These are phyloP conservation scores for Boletus tylopilopsis DNA, from an alignment of 768 basidiomycete species.

Conservation along the genomic window DNA sequence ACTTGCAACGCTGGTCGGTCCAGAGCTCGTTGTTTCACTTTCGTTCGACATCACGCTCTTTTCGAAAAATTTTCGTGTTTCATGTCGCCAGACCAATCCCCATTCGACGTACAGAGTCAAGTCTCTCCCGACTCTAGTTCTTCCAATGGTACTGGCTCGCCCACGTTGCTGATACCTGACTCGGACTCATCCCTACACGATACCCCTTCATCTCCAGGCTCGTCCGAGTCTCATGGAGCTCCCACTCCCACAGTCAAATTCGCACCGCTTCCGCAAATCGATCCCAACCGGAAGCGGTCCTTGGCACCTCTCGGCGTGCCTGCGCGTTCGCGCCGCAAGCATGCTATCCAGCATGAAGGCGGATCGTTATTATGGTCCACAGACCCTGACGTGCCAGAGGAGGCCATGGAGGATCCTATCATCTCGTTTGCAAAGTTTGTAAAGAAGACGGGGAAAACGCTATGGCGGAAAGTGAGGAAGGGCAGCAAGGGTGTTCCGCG, in stretches of 20 bases:
- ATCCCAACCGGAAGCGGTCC: slow-evolving; percentile 46
- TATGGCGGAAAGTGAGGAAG: slow-evolving; percentile 50
- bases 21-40: slow-evolving; percentile 2
- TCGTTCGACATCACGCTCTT: slow-evolving; percentile 25
- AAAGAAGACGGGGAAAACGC: slow-evolving; percentile 36
- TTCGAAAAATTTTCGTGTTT: not conserved
- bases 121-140: slow-evolving; percentile 16
- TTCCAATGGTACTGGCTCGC: slow-evolving; percentile 14
- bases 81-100: slow-evolving; percentile 12
- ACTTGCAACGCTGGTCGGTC: slow-evolving; percentile 16
- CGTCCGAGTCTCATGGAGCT: slow-evolving; percentile 11
- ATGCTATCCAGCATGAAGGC: slow-evolving; percentile 15
- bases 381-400: slow-evolving; percentile 24
- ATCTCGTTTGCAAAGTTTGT: slow-evolving; percentile 47
- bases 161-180: slow-evolving; percentile 8
- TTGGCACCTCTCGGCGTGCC: slow-evolving; percentile 53
- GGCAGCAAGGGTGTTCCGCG: slow-evolving; percentile 20
- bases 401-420: slow-evolving; percentile 45
- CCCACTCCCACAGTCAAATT: slow-evolving; percentile 45
- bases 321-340: slow-evolving; percentile 34
- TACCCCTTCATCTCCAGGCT: slow-evolving; percentile 13
- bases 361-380: slow-evolving; percentile 17
- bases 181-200: slow-evolving; percentile 7
- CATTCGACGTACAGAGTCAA: slow-evolving; percentile 16
- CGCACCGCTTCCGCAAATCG: slow-evolving; percentile 54